These are phyloP conservation scores for Musa beccarii DNA, from an alignment of 176 grass and related monocot species.

Conservation along the genomic window DNA sequence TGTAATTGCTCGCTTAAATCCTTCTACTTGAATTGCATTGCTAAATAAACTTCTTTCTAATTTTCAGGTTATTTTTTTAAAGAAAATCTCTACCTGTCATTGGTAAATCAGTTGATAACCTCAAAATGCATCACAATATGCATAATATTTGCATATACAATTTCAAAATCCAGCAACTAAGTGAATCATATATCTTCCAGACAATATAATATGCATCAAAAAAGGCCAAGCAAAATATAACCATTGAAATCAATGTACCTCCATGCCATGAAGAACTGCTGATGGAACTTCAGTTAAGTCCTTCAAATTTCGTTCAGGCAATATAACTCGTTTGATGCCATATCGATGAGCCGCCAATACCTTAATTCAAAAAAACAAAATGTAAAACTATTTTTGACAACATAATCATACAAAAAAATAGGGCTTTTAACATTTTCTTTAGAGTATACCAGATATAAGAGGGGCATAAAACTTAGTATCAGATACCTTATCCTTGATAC, in stretches of 20 bases:
- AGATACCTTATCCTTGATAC: slow-evolving; percentile 90
- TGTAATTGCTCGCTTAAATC: too few relatives aligned
- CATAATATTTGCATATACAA: not conserved
- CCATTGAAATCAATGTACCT: slow-evolving; percentile 41
- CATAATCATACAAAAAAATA: not conserved
- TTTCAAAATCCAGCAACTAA: not conserved
- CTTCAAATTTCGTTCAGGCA: slow-evolving; percentile 95
- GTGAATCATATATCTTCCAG: not conserved
- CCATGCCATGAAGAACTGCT: slow-evolving; percentile 63
- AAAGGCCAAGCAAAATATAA: not conserved
- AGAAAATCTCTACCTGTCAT: too few relatives aligned
- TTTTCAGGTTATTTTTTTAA: too few relatives aligned
- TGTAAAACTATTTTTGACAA: not conserved
- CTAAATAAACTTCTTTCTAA: too few relatives aligned
- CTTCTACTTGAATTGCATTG: too few relatives aligned
- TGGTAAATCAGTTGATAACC: not conserved
- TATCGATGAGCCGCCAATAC: slow-evolving; percentile 87
- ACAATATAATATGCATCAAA: not conserved
- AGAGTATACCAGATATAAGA: not conserved
- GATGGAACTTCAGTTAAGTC: slow-evolving; percentile 83
- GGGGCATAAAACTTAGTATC: not conserved
- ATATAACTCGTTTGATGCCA: slow-evolving; percentile 95
- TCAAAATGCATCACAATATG: not conserved
- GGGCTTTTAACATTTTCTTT: not conserved
- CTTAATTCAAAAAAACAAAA: slow-evolving; percentile 31